Evolutionary conservation across 441 rosid species (phyloP), one percentile per base, ranked within the genome.

Genomic region (Heliophila coronopifolia): DNA sequence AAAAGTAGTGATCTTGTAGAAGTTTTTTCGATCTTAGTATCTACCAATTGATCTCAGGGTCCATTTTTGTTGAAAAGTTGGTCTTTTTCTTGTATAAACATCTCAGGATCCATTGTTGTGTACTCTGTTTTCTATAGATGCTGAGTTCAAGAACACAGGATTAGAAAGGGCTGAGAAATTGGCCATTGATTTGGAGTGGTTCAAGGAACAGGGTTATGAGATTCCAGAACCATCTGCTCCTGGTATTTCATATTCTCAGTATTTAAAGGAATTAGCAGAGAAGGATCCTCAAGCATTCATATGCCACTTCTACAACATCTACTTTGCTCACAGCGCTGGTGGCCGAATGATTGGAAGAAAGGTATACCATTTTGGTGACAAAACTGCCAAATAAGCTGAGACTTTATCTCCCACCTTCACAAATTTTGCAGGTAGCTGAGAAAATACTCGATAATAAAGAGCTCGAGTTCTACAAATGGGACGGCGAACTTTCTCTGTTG

Each of bases 261-360:
- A 64, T 74, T 80, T 87, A 33, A 72, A 74, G 63, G 85, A 87
- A 17, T 47, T 86, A 54, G 76, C 96, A 0, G 85, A 80, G 62
- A 91, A 77, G 40, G 94, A 91, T 76, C 93, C 94, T 66, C 98
- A 78, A 58, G 87, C 90, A 47, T 91, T 91, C 54, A 77, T 91
- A 42, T 91, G 98, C 63, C 96, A 91, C 76, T 86, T 86, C 81
- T 91, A 86, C 77, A 91, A 91, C 45, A 72, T 80, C 61, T 91
- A 91, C 65, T 91, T 91, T 52, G 98, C 98, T 10, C 98, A 91
- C 69, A 67, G 80, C 31, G 96, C 98, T 11, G 98, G 98, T 59
- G 98, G 98, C 18, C 84, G 86, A 41, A 86, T 91, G 96, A 91
- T 91, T 66, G 98, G 96, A 46, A 84, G 70, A 69, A n/a, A n/a